Evolutionary conservation across 768 basidiomycete genomes (phyloP).

Genomic region (Glaciozyma martinii): DNA sequence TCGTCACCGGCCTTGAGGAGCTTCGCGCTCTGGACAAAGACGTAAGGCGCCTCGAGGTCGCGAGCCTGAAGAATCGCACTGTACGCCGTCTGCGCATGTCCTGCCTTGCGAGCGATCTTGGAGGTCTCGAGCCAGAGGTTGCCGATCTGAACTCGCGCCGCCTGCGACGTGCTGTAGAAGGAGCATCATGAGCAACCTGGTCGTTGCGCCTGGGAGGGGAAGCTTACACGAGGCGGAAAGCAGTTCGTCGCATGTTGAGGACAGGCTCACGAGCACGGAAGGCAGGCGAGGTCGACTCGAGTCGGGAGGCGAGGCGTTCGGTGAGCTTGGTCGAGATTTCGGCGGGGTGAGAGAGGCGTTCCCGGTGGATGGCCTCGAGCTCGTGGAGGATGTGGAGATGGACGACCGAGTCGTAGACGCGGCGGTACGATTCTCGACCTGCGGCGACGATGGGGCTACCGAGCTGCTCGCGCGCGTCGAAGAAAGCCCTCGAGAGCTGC

Average conservation of each 20-base stretch:
- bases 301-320: conserved; percentile 50
- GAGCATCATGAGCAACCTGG: not conserved
- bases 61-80: conserved; percentile 82
- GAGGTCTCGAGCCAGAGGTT: conserved; percentile 83
- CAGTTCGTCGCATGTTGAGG: conserved; percentile 78
- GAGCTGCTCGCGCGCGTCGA: conserved; percentile 59
- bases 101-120: conserved; percentile 92
- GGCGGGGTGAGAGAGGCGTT: not conserved
- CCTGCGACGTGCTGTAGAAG: not conserved
- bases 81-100: conserved; percentile 93
- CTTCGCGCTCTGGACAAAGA: conserved; percentile 85
- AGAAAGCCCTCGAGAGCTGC: conserved; percentile 49
- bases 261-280: conserved; percentile 83
- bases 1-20: conserved; percentile 70
- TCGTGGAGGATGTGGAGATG: conserved; percentile 81
- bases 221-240: conserved; percentile 61
- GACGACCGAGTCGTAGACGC: conserved; percentile 76
- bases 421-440: conserved; percentile 68
- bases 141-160: conserved; percentile 46
- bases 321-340: conserved; percentile 42
- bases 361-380: conserved; percentile 50
- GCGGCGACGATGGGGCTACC: conserved; percentile 75
- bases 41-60: conserved; percentile 60
- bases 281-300: conserved; percentile 71
- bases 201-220: not conserved